phyloP scores from a whole-genome alignment of 2,329 filamentous ascomycete species.

The Xylariaceae sp. region DNA sequence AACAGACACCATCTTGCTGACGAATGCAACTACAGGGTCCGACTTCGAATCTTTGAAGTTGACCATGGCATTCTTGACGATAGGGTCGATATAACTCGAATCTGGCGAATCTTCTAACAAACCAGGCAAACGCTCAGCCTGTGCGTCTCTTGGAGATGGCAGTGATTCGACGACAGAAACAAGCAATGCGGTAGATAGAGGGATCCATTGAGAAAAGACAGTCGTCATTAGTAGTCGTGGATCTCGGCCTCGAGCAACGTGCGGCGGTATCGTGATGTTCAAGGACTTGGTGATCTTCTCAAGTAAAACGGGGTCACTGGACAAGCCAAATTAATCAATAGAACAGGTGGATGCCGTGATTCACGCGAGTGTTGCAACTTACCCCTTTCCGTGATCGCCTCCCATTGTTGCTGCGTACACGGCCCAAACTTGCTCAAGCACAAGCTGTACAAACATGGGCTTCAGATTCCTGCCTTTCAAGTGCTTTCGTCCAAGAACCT shows the following conservation, averaged over 20 bases:
- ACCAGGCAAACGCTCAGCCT: conserved; percentile 72
- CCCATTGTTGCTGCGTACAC: conserved; percentile 88
- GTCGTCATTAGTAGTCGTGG: conserved; percentile 77
- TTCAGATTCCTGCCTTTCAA: conserved; percentile 87
- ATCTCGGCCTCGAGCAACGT: conserved; percentile 78
- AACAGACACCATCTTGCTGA: conserved; percentile 97
- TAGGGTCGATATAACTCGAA: conserved; percentile 60
- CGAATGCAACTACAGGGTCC: conserved; percentile 83
- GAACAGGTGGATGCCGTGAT: background rate
- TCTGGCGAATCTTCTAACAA: conserved; percentile 78
- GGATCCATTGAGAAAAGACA: conserved; percentile 85
- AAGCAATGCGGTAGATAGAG: conserved; percentile 83
- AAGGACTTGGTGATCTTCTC: conserved; percentile 96
- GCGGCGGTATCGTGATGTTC: conserved; percentile 74
- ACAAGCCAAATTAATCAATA: conserved; percentile 21
- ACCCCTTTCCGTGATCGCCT: conserved; percentile 75
- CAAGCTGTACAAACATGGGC: conserved; percentile 95
- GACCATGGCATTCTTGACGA: conserved; percentile 74
- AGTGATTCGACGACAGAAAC: conserved; percentile 93
- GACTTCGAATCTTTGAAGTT: conserved; percentile 65
- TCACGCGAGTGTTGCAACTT: conserved; percentile 30
- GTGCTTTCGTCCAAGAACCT: conserved; percentile 84
- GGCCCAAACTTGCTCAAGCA: conserved; percentile 93
- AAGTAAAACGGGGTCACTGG: conserved; percentile 68
- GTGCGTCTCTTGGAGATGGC: conserved; percentile 75